Percentiles rank a stretch among this genome's conserved stretches.
These are phyloP conservation scores for Fusarium sp. DNA, from an alignment of 2,329 filamentous ascomycete genomes.

Conservation along the genomic window DNA sequence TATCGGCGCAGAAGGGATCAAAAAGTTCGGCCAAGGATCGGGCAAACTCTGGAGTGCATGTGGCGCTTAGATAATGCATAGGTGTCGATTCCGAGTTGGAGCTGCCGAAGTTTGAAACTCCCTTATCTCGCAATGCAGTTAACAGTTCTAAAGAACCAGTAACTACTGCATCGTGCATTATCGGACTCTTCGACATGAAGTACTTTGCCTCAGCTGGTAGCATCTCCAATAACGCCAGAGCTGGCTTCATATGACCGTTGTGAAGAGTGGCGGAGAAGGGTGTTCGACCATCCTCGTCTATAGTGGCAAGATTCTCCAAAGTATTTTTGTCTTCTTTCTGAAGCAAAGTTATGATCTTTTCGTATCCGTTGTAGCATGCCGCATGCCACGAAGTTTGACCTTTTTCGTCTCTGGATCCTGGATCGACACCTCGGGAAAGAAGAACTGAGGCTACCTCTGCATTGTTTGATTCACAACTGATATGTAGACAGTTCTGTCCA, in stretches of 20 bases:
- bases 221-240: background rate
- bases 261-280: background rate
- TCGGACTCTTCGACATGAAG: background rate
- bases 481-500: too few species aligned
- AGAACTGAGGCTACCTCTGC: too few species aligned
- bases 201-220: background rate
- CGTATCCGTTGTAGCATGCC: background rate
- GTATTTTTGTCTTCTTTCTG: background rate
- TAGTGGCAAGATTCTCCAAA: background rate
- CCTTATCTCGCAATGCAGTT: background rate
- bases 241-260: background rate
- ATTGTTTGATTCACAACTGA: too few species aligned
- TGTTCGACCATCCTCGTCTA: background rate
- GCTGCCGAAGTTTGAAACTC: fast-evolving
- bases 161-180: background rate
- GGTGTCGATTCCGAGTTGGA: background rate
- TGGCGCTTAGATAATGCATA: background rate
- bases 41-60: background rate
- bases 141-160: background rate
- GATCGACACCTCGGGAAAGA: too few species aligned
- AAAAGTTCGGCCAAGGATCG: background rate
- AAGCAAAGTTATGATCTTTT: background rate
- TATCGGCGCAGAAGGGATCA: background rate
- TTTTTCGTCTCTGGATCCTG: background rate
- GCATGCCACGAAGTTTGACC: background rate